phyloP scores from a whole-genome alignment of 805 yeast genomes.

The Candida pseudofarinosa region DNA sequence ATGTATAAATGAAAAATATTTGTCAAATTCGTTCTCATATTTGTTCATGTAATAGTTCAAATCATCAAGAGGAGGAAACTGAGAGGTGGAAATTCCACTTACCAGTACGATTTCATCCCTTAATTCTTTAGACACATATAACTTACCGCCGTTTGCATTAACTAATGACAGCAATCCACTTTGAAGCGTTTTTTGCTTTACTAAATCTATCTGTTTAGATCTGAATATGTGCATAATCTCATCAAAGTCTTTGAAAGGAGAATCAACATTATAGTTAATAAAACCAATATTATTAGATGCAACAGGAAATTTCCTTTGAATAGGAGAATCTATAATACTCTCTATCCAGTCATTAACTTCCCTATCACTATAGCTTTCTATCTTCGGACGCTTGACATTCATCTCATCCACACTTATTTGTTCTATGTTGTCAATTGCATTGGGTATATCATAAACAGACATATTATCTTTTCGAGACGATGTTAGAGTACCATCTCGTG shows the following conservation, averaged over 20 bases:
- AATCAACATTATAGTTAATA: conserved; percentile 13
- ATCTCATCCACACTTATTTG: not conserved
- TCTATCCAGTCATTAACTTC: conserved; percentile 52
- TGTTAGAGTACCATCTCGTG: not conserved
- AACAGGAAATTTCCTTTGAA: conserved; percentile 49
- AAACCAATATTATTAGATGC: conserved; percentile 61
- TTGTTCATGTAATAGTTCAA: conserved; percentile 72
- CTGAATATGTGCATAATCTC: conserved; percentile 61
- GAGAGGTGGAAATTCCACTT: conserved; percentile 51
- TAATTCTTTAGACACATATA: conserved; percentile 43
- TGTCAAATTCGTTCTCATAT: conserved; percentile 73
- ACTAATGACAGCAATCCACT: conserved; percentile 2
- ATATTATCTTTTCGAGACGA: not conserved
- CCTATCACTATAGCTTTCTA: conserved; percentile 1
- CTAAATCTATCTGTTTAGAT: conserved; percentile 62
- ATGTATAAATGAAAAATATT: conserved; percentile 82
- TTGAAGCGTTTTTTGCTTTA: conserved; percentile 25
- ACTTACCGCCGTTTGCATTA: conserved; percentile 2
- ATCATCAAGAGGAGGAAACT: conserved; percentile 74
- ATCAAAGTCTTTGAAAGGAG: conserved; percentile 16
- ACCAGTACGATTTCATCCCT: conserved; percentile 49
- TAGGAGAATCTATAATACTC: conserved; percentile 66
- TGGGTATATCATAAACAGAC: not conserved
- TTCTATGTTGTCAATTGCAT: not conserved
- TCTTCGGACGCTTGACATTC: conserved; percentile 2